Conservation (phyloP, 2,329 filamentous ascomycete species). For the Aspergillus niger region DNA sequence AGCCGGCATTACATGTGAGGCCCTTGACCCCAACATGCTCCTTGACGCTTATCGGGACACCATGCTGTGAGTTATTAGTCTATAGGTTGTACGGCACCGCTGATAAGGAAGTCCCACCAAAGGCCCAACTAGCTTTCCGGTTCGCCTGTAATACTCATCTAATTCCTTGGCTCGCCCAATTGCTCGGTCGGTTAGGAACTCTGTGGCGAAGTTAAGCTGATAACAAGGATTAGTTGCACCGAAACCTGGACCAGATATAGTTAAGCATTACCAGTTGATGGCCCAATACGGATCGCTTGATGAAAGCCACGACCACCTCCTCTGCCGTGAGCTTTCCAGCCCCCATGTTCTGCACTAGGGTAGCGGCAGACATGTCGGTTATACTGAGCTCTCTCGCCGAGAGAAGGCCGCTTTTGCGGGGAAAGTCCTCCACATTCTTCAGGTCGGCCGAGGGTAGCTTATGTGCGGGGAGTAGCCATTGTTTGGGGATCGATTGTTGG, state of each 20-base stretch:
- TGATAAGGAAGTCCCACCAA: constrained; percentile 29
- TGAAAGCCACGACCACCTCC: constrained; percentile 36
- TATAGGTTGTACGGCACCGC: neutral
- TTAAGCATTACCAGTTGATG: constrained; percentile 31
- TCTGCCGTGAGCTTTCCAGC: constrained; percentile 32
- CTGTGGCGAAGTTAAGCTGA: constrained; percentile 41
- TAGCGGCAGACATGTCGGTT: constrained; percentile 48
- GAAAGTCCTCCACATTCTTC: constrained; percentile 35
- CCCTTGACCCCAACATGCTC: constrained; percentile 64
- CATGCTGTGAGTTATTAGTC: constrained; percentile 39
- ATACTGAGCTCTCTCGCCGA: constrained; percentile 53
- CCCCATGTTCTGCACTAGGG: constrained; percentile 31
- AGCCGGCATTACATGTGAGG: constrained; percentile 39
- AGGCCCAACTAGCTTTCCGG: constrained; percentile 51
- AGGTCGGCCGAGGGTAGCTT: constrained; percentile 30
- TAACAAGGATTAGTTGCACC: neutral
- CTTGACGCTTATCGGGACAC: constrained; percentile 60
- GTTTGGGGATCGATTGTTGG: constrained; percentile 35
- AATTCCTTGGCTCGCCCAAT: constrained; percentile 36
- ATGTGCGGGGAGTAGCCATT: constrained; percentile 36
- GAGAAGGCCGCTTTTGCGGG: constrained; percentile 51
- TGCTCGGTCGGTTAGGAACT: constrained; percentile 41
- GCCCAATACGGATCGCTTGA: constrained; percentile 37
- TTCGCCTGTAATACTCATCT: constrained; percentile 33
- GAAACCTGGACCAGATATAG: neutral